Percentiles rank a stretch among this genome's conserved stretches.
Evolutionary conservation across 352 stramenopile species (phyloP).

Genomic region (Globisporangium echinulatum): DNA sequence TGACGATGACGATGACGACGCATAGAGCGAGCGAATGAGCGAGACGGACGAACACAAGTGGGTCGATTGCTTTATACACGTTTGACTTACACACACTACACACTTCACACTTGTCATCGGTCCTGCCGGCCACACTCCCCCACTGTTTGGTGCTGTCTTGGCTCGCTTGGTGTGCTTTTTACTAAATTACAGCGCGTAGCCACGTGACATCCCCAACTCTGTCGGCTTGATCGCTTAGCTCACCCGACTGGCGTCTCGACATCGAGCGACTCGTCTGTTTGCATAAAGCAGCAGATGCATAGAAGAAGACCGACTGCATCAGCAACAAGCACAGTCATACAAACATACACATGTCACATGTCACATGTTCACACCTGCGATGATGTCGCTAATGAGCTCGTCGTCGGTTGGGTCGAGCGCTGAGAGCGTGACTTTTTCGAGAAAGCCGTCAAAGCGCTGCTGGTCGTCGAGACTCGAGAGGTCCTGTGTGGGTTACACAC

Average conservation of each 20-base stretch:
- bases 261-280: conserved; percentile 16
- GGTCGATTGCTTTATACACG: conserved; percentile 4
- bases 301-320: too few relatives aligned
- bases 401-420: conserved; percentile 57
- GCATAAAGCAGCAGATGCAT: not conserved
- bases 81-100: not conserved
- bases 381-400: conserved; percentile 27
- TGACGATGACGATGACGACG: conserved; percentile 33
- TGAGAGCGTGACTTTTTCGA: conserved; percentile 59
- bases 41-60: conserved; percentile 11
- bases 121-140: not conserved
- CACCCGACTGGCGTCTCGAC: conserved; percentile 15
- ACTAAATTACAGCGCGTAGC: conserved; percentile 12
- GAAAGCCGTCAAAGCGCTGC: conserved; percentile 51
- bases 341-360: not conserved
- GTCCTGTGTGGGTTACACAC: conserved; percentile 20
- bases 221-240: not conserved
- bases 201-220: too few relatives aligned
- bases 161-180: not conserved
- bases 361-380: conserved; percentile 4
- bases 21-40: conserved; percentile 13
- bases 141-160: not conserved
- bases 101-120: not conserved
- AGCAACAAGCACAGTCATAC: not conserved
- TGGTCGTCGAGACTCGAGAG: conserved; percentile 45